Conservation (phyloP, 176 grass and related monocot genomes). For the Olyra latifolia region DNA sequence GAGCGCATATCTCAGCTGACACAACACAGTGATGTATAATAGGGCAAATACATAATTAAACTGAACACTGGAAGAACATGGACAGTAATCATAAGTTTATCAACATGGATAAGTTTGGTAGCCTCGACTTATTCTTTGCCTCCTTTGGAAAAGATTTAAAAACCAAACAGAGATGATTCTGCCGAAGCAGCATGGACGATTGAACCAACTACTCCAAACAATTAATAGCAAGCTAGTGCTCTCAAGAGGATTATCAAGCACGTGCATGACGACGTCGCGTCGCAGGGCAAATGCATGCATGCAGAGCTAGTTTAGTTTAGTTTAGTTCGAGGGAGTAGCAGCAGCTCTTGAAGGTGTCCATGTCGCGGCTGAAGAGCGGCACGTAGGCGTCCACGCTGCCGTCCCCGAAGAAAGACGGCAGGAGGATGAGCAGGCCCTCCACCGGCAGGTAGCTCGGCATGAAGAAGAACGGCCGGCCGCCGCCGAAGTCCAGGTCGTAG, state of each 20-base stretch:
- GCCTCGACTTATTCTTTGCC: too few relatives aligned
- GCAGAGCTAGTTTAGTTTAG: background rate
- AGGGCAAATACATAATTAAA: too few relatives aligned
- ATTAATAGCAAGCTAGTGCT: background rate
- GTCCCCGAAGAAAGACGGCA: constrained; percentile 21
- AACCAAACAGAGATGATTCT: too few relatives aligned
- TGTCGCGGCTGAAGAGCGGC: constrained; percentile 24
- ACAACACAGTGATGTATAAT: too few relatives aligned
- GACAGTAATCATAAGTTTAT: too few relatives aligned
- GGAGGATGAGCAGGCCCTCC: constrained; percentile 28
- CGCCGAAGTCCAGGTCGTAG: constrained; percentile 39
- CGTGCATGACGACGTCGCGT: background rate
- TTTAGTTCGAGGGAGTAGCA: constrained; percentile 19
- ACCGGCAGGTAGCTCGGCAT: constrained; percentile 39
- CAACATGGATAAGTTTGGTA: too few relatives aligned
- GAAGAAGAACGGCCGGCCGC: constrained; percentile 35
- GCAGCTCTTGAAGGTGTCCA: constrained; percentile 34
- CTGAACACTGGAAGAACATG: too few relatives aligned
- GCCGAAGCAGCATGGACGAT: background rate
- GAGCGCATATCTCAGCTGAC: too few relatives aligned
- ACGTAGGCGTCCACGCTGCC: constrained; percentile 33
- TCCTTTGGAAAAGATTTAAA: too few relatives aligned
- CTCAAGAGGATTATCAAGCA: background rate
- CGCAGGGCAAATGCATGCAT: background rate
- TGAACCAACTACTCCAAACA: background rate